phyloP scores from a whole-genome alignment of 1,139 yeast species.

The Debaryomyces singareniensis region DNA sequence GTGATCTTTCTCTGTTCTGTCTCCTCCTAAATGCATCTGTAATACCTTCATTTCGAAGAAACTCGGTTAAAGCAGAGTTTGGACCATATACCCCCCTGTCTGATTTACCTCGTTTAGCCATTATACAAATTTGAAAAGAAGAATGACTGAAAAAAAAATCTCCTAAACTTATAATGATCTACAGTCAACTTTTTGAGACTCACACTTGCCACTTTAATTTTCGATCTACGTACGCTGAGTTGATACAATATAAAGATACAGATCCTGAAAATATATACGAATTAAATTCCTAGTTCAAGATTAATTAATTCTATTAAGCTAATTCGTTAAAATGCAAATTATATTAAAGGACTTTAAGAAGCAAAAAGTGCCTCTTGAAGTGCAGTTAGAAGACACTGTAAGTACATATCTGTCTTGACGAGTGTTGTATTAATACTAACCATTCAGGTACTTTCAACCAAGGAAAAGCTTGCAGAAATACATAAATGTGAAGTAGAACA shows the following conservation, averaged over 20 bases:
- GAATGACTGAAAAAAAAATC: too few species aligned
- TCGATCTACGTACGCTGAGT: not conserved
- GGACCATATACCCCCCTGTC: constrained; percentile 59
- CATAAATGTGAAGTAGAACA: constrained; percentile 69
- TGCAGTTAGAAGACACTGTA: constrained; percentile 65
- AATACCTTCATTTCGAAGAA: constrained; percentile 76
- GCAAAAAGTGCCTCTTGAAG: constrained; percentile 75
- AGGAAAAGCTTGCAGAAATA: constrained; percentile 63
- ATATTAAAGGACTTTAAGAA: constrained; percentile 90
- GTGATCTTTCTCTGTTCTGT: constrained; percentile 21
- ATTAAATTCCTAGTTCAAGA: too few species aligned
- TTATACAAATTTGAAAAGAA: too few species aligned
- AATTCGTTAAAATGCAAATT: constrained; percentile 66
- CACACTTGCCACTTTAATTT: not conserved
- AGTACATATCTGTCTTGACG: constrained; percentile 17
- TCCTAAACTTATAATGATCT: too few species aligned
- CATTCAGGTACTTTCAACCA: constrained; percentile 55
- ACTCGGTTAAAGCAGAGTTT: constrained; percentile 72
- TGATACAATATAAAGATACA: not conserved
- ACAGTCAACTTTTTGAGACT: not conserved
- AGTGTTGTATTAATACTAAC: constrained; percentile 3
- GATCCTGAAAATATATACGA: too few species aligned
- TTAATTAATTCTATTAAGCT: too few species aligned
- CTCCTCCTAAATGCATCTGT: constrained; percentile 72
- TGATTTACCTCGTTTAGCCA: constrained; percentile 18